These are phyloP conservation scores for Cladosporium sp. DNA, from an alignment of 2,329 filamentous ascomycete genomes.

Conservation along the genomic window DNA sequence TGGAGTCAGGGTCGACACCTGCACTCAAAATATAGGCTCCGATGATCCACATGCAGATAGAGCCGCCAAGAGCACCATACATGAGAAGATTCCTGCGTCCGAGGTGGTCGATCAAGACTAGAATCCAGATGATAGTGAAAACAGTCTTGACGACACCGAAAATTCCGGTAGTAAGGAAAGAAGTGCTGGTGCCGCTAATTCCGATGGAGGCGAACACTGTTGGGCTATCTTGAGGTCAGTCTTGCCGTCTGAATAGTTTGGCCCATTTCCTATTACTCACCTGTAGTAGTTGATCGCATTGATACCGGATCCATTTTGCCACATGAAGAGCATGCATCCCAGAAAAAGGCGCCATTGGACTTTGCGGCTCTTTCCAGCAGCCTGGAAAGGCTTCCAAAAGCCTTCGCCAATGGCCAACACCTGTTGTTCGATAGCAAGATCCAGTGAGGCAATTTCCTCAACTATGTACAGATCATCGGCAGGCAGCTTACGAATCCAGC, in stretches of 20 bases:
- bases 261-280: not conserved
- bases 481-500: slow-evolving; percentile 60
- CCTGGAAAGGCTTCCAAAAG: slow-evolving; percentile 68
- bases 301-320: slow-evolving; percentile 72
- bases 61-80: slow-evolving; percentile 59
- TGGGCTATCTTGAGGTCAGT: slow-evolving; percentile 42
- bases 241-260: too few species aligned
- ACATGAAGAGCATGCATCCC: slow-evolving; percentile 69
- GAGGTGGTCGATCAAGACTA: slow-evolving; percentile 62
- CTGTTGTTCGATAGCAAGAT: slow-evolving; percentile 64
- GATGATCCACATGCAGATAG: slow-evolving; percentile 61
- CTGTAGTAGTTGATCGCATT: slow-evolving; percentile 54
- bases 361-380: slow-evolving; percentile 50
- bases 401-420: slow-evolving; percentile 59
- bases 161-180: slow-evolving; percentile 65
- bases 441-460: slow-evolving; percentile 68
- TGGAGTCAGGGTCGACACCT: slow-evolving; percentile 17
- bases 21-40: slow-evolving; percentile 50
- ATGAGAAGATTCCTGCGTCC: slow-evolving; percentile 61
- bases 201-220: slow-evolving; percentile 65
- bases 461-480: slow-evolving; percentile 61
- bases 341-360: slow-evolving; percentile 69
- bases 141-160: slow-evolving; percentile 72
- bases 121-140: slow-evolving; percentile 63
- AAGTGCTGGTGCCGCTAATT: slow-evolving; percentile 54